phyloP scores from a whole-genome alignment of 1,284 basidiomycete genomes.

The Rhodotorula sp. region DNA sequence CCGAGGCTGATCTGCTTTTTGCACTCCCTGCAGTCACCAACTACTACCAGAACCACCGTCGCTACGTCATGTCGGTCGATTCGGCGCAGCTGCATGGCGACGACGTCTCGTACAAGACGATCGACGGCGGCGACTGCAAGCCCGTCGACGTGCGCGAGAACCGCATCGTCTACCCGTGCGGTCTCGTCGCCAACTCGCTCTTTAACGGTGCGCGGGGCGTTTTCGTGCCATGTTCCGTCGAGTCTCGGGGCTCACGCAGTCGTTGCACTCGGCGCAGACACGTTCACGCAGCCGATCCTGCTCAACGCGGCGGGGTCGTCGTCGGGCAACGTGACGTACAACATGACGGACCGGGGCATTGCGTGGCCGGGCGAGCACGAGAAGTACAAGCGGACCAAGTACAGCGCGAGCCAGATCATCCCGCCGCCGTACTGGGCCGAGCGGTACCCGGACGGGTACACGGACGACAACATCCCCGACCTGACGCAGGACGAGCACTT shows the following conservation, averaged over 20 bases:
- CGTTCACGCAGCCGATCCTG: slow-evolving; percentile 67
- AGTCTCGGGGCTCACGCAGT: neutral
- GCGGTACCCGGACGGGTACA: slow-evolving; percentile 75
- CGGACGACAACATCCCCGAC: slow-evolving; percentile 67
- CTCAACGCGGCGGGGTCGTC: slow-evolving; percentile 58
- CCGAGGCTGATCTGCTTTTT: neutral
- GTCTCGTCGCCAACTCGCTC: slow-evolving; percentile 94
- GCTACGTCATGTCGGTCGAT: slow-evolving; percentile 92
- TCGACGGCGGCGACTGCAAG: slow-evolving; percentile 81
- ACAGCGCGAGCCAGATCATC: slow-evolving; percentile 62
- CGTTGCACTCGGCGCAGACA: slow-evolving; percentile 60
- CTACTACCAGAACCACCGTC: slow-evolving; percentile 93
- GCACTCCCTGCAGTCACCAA: slow-evolving; percentile 48
- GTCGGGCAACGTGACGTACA: slow-evolving; percentile 59
- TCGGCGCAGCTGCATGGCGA: slow-evolving; percentile 82
- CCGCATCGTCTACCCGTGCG: slow-evolving; percentile 85
- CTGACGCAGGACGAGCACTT: slow-evolving; percentile 84
- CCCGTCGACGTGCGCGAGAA: slow-evolving; percentile 66
- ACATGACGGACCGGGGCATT: slow-evolving; percentile 77
- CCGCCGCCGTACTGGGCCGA: slow-evolving; percentile 90
- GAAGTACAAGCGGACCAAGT: slow-evolving; percentile 65
- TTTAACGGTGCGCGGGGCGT: slow-evolving; percentile 77
- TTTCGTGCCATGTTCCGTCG: too few species aligned
- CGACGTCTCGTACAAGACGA: slow-evolving; percentile 57
- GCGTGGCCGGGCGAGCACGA: slow-evolving; percentile 92